A percentile compares a stretch with the other conserved stretches of the same genome.
Evolutionary conservation across 192 early-diverging fungal species (phyloP).

Genomic region (Phycomyces blakesleeanus): DNA sequence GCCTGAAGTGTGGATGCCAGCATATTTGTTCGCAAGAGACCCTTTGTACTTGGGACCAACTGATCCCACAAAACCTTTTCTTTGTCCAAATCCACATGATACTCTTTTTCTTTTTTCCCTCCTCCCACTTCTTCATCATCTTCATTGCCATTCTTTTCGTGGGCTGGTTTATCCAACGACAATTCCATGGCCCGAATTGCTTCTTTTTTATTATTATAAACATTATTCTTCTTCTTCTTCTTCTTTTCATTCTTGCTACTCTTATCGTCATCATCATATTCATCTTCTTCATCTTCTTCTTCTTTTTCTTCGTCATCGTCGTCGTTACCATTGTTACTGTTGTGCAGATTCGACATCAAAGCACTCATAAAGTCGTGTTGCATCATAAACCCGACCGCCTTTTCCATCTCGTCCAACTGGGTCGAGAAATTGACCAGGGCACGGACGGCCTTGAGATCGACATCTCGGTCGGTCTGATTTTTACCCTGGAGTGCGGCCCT

Average conservation of each 20-base stretch:
- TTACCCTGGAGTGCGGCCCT: slow-evolving; percentile 52
- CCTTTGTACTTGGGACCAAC: slow-evolving; percentile 72
- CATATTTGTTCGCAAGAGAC: slow-evolving; percentile 71
- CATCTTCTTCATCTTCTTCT: slow-evolving; percentile 3
- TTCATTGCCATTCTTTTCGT: background rate
- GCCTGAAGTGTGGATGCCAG: slow-evolving; percentile 63
- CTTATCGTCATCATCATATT: too few relatives aligned
- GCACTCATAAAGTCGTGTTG: slow-evolving; percentile 66
- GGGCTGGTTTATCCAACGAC: background rate
- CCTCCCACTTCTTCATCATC: background rate
- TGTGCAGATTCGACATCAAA: slow-evolving; percentile 58
- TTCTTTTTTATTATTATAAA: too few relatives aligned
- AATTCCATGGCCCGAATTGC: too few relatives aligned
- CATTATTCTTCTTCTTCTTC: too few relatives aligned
- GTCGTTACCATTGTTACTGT: too few relatives aligned
- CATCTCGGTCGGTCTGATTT: slow-evolving; percentile 39
- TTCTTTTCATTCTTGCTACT: too few relatives aligned
- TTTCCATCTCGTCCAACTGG: slow-evolving; percentile 63
- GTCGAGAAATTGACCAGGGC: slow-evolving; percentile 55
- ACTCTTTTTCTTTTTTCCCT: background rate
- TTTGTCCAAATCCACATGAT: slow-evolving; percentile 9
- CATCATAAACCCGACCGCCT: slow-evolving; percentile 67
- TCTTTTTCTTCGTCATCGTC: too few relatives aligned
- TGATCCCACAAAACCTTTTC: slow-evolving; percentile 26
- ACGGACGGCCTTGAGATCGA: slow-evolving; percentile 51